phyloP scores from a whole-genome alignment of 768 basidiomycete genomes.

The Mycena rebaudengoi region DNA sequence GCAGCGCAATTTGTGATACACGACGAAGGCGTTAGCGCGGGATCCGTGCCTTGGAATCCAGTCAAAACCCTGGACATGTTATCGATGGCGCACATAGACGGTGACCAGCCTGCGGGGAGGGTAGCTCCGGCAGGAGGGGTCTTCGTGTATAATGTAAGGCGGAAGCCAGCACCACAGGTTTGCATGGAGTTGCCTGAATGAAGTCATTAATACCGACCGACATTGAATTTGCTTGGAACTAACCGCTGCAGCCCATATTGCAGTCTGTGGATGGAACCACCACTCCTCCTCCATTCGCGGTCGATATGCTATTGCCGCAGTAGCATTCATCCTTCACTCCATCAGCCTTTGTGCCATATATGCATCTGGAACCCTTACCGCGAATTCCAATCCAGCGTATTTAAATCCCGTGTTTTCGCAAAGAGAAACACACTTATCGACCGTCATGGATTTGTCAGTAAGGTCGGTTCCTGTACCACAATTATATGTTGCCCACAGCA shows the following conservation, averaged over 20 bases:
- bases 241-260: constrained; percentile 44
- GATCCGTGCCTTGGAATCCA: constrained; percentile 5
- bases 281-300: constrained; percentile 17
- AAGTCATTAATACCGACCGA: neutral
- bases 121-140: constrained; percentile 44
- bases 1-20: constrained; percentile 13
- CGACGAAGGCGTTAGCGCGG: constrained; percentile 16
- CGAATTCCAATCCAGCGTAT: constrained; percentile 13
- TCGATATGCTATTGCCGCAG: constrained; percentile 12
- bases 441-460: constrained; percentile 11
- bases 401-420: constrained; percentile 15
- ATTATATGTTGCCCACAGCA: neutral
- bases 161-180: constrained; percentile 50
- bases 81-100: constrained; percentile 21
- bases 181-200: constrained; percentile 45
- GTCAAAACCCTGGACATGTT: constrained; percentile 9
- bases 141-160: constrained; percentile 52
- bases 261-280: constrained; percentile 37
- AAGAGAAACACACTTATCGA: constrained; percentile 14
- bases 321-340: constrained; percentile 20
- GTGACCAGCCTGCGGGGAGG: constrained; percentile 18
- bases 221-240: neutral
- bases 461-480: neutral
- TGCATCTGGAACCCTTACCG: neutral
- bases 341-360: neutral